These are phyloP conservation scores for Haplographium delicatum DNA, from an alignment of 495 filamentous ascomycete genomes.

Conservation along the genomic window DNA sequence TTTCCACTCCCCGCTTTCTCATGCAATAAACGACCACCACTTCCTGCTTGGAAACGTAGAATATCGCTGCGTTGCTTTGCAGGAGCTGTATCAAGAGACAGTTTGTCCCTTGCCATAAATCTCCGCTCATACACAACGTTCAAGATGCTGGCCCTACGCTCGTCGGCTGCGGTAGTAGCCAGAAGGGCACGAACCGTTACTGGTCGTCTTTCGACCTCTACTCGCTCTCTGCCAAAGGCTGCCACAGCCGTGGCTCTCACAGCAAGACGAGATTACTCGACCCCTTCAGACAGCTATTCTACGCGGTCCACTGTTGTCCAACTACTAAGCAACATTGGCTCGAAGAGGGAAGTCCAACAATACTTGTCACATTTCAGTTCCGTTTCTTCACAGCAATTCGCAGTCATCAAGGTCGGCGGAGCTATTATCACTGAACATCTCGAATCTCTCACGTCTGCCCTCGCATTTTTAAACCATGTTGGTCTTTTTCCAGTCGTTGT, in stretches of 20 bases:
- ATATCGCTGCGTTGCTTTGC: constrained; percentile 12
- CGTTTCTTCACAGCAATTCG: constrained; percentile 95
- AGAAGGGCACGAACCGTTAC: constrained; percentile 22
- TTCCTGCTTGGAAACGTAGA: constrained; percentile 20
- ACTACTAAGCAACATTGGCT: constrained; percentile 91
- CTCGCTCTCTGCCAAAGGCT: constrained; percentile 20
- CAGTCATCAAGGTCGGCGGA: constrained; percentile 97
- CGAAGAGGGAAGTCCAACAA: constrained; percentile 95
- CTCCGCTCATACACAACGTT: constrained; percentile 19
- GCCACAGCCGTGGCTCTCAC: constrained; percentile 18
- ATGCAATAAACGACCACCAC: constrained; percentile 13
- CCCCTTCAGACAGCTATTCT: constrained; percentile 32
- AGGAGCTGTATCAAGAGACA: constrained; percentile 17
- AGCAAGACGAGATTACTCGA: constrained; percentile 20
- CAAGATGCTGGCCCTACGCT: constrained; percentile 28
- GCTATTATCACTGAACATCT: constrained; percentile 96
- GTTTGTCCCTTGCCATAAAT: not conserved
- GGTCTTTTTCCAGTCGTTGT: constrained; percentile 95
- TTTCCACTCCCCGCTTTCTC: constrained; percentile 19
- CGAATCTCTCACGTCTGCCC: constrained; percentile 77
- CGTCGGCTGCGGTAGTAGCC: constrained; percentile 22
- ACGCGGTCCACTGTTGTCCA: constrained; percentile 91
- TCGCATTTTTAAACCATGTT: constrained; percentile 92
- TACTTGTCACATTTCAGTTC: constrained; percentile 98
- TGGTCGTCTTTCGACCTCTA: constrained; percentile 9